Percentiles rank a stretch among this genome's conserved stretches.
Conservation (phyloP, 805 yeast genomes). For the Lipomyces yamanashiensis region DNA sequence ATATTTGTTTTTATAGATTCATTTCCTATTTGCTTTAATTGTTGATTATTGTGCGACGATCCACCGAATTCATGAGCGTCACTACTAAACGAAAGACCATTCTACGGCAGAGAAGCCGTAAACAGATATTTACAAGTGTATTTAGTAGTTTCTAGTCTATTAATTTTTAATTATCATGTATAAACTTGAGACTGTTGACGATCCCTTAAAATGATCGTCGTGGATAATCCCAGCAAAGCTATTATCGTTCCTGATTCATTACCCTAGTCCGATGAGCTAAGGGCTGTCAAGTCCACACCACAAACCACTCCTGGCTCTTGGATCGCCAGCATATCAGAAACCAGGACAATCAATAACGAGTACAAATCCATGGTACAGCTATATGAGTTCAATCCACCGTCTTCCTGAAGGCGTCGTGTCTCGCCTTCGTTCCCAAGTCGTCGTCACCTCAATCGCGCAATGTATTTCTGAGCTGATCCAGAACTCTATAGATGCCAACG, state of each 20-base stretch:
- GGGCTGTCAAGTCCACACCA: too few species aligned
- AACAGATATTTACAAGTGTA: too few species aligned
- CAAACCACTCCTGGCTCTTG: too few species aligned
- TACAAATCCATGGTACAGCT: neutral
- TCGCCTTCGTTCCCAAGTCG: conserved; percentile 26
- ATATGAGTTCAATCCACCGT: conserved; percentile 1
- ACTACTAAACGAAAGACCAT: too few species aligned
- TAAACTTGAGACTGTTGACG: too few species aligned
- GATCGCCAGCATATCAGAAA: too few species aligned
- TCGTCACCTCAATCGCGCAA: conserved; percentile 22
- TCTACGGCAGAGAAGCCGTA: neutral
- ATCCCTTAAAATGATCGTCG: too few species aligned
- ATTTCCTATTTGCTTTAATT: neutral
- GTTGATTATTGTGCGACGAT: neutral
- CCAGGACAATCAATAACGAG: neutral
- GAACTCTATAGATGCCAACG: conserved; percentile 33
- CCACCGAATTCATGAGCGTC: neutral
- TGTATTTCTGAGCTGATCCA: conserved; percentile 31
- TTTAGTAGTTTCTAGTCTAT: too few species aligned
- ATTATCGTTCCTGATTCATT: too few species aligned
- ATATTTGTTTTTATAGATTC: neutral
- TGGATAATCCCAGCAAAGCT: too few species aligned
- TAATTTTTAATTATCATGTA: too few species aligned
- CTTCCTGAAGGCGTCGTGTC: conserved; percentile 8
- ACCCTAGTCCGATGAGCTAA: too few species aligned